Evolutionary conservation across 2,329 filamentous ascomycete genomes (phyloP).

Genomic region (Aspergillus spinulosporus): DNA sequence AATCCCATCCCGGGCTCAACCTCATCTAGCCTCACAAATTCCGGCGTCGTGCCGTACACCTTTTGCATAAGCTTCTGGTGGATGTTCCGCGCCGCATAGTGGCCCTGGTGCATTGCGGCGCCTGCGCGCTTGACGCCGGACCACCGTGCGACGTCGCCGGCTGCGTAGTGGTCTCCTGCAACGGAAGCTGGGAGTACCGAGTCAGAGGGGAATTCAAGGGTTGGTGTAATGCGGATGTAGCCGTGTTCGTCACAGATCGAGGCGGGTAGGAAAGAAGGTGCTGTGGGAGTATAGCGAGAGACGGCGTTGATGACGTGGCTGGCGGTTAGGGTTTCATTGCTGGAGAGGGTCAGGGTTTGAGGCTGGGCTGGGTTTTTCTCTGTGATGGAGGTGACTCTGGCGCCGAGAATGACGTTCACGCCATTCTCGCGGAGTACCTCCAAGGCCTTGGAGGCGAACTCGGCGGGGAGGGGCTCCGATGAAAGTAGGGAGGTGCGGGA

Average conservation of each 20-base stretch:
- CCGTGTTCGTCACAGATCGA: constrained; percentile 62
- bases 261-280: constrained; percentile 59
- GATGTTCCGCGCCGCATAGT: constrained; percentile 65
- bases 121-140: constrained; percentile 79
- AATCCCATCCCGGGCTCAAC: constrained; percentile 68
- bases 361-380: neutral
- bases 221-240: constrained; percentile 63
- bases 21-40: constrained; percentile 53
- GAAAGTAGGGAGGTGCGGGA: constrained; percentile 70
- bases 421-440: constrained; percentile 62
- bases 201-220: constrained; percentile 56
- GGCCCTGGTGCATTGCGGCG: constrained; percentile 72
- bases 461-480: constrained; percentile 69
- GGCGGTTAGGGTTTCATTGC: constrained; percentile 60
- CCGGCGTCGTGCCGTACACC: constrained; percentile 42
- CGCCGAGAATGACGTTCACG: constrained; percentile 48
- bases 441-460: constrained; percentile 60
- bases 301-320: constrained; percentile 70
- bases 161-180: constrained; percentile 62
- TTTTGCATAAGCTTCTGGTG: constrained; percentile 60
- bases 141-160: constrained; percentile 70
- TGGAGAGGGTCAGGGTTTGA: constrained; percentile 55
- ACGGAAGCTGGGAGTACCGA: constrained; percentile 50
- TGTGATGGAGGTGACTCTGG: constrained; percentile 30
- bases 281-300: constrained; percentile 62